These are phyloP conservation scores for Botrytis medusae DNA, from an alignment of 2,329 filamentous ascomycete species.

Conservation along the genomic window DNA sequence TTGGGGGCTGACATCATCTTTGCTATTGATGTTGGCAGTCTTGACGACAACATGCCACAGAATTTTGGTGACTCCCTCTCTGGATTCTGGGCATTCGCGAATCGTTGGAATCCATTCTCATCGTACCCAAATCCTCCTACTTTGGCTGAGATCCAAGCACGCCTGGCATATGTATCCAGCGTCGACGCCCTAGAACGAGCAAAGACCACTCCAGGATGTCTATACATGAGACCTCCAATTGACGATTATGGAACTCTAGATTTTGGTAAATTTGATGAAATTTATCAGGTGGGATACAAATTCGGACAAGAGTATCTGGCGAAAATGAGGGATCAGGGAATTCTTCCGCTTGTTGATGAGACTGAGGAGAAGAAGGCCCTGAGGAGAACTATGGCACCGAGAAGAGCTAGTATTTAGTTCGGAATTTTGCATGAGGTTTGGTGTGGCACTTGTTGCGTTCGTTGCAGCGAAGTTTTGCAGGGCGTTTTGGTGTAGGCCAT, in stretches of 20 bases:
- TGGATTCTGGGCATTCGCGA: slow-evolving; percentile 90
- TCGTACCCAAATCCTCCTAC: slow-evolving; percentile 88
- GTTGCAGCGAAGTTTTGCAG: not conserved
- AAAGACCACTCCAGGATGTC: slow-evolving; percentile 84
- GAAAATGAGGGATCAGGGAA: slow-evolving; percentile 73
- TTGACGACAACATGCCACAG: slow-evolving; percentile 91
- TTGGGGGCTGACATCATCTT: slow-evolving; percentile 93
- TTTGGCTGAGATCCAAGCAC: slow-evolving; percentile 90
- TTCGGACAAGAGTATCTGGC: slow-evolving; percentile 81
- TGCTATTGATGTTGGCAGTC: slow-evolving; percentile 87
- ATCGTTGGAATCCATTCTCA: slow-evolving; percentile 96
- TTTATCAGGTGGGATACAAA: slow-evolving; percentile 83
- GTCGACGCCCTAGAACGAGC: slow-evolving; percentile 93
- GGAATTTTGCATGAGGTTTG: not conserved
- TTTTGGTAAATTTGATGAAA: slow-evolving; percentile 97
- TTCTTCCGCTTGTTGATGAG: slow-evolving; percentile 68
- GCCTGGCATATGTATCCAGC: slow-evolving; percentile 90
- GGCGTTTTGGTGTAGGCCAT: slow-evolving; percentile 8
- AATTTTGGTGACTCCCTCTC: slow-evolving; percentile 91
- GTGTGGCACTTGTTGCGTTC: not conserved
- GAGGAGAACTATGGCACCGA: slow-evolving; percentile 74
- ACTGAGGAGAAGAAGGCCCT: slow-evolving; percentile 75
- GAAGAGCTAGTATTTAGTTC: slow-evolving; percentile 69
- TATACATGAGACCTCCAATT: slow-evolving; percentile 95
- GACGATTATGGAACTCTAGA: slow-evolving; percentile 92